These are phyloP conservation scores for Dothiorella sarmentorum DNA, from an alignment of 2,329 filamentous ascomycete species.

Conservation along the genomic window DNA sequence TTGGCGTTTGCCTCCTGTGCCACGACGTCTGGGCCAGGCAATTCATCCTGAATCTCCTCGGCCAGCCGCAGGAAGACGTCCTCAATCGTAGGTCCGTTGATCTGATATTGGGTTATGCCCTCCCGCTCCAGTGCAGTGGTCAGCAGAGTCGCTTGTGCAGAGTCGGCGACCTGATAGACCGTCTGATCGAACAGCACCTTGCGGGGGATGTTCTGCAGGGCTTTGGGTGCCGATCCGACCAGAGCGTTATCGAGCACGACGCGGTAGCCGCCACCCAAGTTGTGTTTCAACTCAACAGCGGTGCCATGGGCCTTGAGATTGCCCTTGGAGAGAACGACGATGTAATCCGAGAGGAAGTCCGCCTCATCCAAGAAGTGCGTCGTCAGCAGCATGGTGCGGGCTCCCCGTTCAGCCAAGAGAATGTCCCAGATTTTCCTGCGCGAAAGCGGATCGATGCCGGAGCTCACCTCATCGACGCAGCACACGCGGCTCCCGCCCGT, in stretches of 20 bases:
- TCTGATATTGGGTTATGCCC: conserved; percentile 73
- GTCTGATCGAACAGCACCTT: conserved; percentile 65
- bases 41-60: conserved; percentile 59
- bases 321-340: conserved; percentile 83
- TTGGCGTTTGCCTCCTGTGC: conserved; percentile 22
- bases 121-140: conserved; percentile 65
- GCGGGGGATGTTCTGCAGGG: conserved; percentile 19
- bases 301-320: conserved; percentile 77
- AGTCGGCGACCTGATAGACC: conserved; percentile 69
- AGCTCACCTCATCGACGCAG: conserved; percentile 88
- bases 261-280: conserved; percentile 77
- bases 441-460: conserved; percentile 81
- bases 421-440: conserved; percentile 94
- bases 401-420: conserved; percentile 75
- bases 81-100: conserved; percentile 86
- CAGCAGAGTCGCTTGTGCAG: conserved; percentile 66
- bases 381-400: conserved; percentile 78
- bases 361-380: conserved; percentile 95
- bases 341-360: conserved; percentile 82
- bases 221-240: background rate
- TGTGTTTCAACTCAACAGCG: conserved; percentile 80
- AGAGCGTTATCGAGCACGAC: conserved; percentile 46
- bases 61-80: conserved; percentile 87
- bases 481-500: conserved; percentile 85
- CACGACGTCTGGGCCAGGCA: conserved; percentile 24